Base-by-base conservation (phyloP, 768 basidiomycete genomes). In the Lactarius vividus region DNA sequence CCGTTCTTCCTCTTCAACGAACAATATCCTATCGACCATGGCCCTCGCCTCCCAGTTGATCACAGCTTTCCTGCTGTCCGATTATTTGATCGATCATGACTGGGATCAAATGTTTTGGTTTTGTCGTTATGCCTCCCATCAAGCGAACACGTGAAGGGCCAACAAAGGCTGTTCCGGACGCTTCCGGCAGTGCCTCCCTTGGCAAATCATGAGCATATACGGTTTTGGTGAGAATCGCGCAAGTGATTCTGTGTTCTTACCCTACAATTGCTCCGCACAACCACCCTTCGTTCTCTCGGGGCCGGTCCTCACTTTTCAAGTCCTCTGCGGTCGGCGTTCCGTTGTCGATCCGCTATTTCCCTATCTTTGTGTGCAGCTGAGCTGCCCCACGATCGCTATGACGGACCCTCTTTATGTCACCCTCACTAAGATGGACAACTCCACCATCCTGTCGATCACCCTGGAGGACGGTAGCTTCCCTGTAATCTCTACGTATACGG, bases 401-500 rank as follows among this genome's bases (percentile, higher is more conserved):
- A 16, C 37, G 8, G 7, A n/a, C 11, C 3, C 37, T 11, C 3
- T 9, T 4, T 33, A 53, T 15, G 49, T 7, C 49, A 23, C 26
- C 15, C 11, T 33, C 29, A 4, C 46, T 11, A 20, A 39, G 15
- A 44, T 49, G 18, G 16, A 29, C 20, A 20, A 26, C n/a, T 55
- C 54, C 2, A 15, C 33, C 1, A 16, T 39, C 10, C 9, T 49
- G 28, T 59, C 57, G 2, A 6, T 39, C 2, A 28, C 35, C n/a
- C 57, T 66, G 56, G 56, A 4, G 15, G 62, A 67, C n/a, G 66
- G 57, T 4, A 23, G 29, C 57, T 67, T 67, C 33, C 20, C 52
- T 31, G 1, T 67, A 6, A 26, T 63, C 3, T 10, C 18, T 44
- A 2, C 68, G 5, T 78, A 79, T 59, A 71, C 75, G 0, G 56